Conservation (phyloP, 108 stramenopile genomes). For the Fragilaria crotonensis region DNA sequence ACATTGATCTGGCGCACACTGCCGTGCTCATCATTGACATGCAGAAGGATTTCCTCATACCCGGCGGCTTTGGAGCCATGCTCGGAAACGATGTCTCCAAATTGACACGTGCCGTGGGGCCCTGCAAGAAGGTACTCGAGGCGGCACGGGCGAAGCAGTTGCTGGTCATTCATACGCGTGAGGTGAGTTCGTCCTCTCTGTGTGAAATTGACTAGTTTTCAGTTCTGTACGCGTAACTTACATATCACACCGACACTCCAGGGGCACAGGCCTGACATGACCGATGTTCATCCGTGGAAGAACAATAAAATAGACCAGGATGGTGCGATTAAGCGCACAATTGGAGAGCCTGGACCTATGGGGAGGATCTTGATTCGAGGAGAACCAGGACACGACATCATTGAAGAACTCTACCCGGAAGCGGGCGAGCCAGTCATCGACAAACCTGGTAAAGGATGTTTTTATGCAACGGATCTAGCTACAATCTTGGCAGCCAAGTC, state of each 20-base stretch:
- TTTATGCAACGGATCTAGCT: constrained; percentile 66
- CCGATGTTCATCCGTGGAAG: constrained; percentile 32
- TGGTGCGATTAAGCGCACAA: neutral
- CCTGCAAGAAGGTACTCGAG: constrained; percentile 30
- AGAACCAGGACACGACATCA: constrained; percentile 53
- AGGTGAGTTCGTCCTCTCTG: constrained; percentile 10
- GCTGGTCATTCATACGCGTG: constrained; percentile 55
- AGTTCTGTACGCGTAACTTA: no score
- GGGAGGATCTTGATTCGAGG: constrained; percentile 59
- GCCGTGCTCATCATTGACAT: constrained; percentile 23
- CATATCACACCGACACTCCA: constrained; percentile 7
- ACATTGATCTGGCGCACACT: constrained; percentile 18
- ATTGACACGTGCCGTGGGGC: constrained; percentile 36
- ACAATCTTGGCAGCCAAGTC: constrained; percentile 24
- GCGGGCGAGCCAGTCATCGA: constrained; percentile 46
- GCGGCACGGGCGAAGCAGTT: constrained; percentile 21
- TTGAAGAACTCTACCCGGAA: constrained; percentile 41
- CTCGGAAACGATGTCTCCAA: constrained; percentile 58
- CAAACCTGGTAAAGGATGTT: constrained; percentile 73
- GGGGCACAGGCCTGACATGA: constrained; percentile 41
- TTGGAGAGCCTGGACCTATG: constrained; percentile 27
- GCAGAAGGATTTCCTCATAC: constrained; percentile 49
- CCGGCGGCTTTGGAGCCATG: constrained; percentile 52
- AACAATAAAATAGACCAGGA: constrained; percentile 6
- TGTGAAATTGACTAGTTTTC: no score